phyloP scores from a whole-genome alignment of 2,329 filamentous ascomycete species.

The Pestalotiopsis sp. region DNA sequence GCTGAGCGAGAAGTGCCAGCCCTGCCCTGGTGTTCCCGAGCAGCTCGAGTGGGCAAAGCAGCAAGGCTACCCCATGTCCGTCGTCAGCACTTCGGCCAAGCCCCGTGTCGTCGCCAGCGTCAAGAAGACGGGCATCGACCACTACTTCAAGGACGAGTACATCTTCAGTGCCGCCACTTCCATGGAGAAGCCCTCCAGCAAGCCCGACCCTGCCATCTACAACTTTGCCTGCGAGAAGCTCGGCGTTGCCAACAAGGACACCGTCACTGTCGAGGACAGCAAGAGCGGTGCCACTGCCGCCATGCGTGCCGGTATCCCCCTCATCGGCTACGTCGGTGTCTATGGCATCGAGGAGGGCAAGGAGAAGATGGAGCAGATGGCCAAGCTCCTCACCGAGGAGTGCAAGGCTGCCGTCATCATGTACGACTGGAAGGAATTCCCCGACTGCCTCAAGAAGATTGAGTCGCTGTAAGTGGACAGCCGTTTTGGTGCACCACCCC shows the following conservation, averaged over 20 bases:
- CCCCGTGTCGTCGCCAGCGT: conserved; percentile 70
- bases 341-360: conserved; percentile 42
- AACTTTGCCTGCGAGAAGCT: conserved; percentile 68
- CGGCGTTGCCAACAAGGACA: conserved; percentile 66
- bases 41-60: conserved; percentile 62
- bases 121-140: conserved; percentile 68
- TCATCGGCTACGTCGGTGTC: conserved; percentile 73
- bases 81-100: conserved; percentile 72
- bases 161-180: conserved; percentile 74
- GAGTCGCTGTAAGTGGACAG: conserved; percentile 32
- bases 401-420: conserved; percentile 55
- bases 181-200: conserved; percentile 68
- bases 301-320: conserved; percentile 69
- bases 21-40: conserved; percentile 62
- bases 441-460: conserved; percentile 37
- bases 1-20: conserved; percentile 62
- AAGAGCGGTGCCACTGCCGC: conserved; percentile 72
- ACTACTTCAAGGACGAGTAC: conserved; percentile 68
- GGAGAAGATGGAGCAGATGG: conserved; percentile 60
- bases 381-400: conserved; percentile 50
- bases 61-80: conserved; percentile 66
- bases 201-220: conserved; percentile 79
- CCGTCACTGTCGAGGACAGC: conserved; percentile 74
- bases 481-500: not conserved
- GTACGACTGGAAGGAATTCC: conserved; percentile 47